phyloP scores from a whole-genome alignment of 1,139 yeast genomes.

The Yamadazyma siamensis region DNA sequence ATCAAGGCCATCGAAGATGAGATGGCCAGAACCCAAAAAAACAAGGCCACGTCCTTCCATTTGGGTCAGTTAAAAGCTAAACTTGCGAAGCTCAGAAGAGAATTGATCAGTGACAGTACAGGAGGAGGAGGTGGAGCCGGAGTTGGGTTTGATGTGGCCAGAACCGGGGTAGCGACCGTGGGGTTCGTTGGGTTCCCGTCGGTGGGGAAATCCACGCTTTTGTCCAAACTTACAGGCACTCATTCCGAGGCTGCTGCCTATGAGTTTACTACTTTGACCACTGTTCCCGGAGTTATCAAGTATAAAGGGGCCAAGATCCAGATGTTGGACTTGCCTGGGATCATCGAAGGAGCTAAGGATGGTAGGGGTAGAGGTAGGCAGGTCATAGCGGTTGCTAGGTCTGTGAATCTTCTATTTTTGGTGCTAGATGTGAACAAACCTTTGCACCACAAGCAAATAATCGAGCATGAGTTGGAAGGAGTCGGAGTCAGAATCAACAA shows the following conservation, averaged over 20 bases:
- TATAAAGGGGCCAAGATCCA: conserved; percentile 97
- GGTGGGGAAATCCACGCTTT: conserved; percentile 91
- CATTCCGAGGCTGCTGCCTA: conserved; percentile 97
- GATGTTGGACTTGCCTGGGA: conserved; percentile 97
- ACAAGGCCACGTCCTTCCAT: conserved; percentile 94
- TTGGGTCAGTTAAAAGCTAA: conserved; percentile 96
- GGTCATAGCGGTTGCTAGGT: conserved; percentile 97
- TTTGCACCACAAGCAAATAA: conserved; percentile 85
- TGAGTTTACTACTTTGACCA: conserved; percentile 94
- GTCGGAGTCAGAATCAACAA: conserved; percentile 94
- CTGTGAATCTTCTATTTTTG: conserved; percentile 87
- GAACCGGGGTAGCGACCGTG: conserved; percentile 96
- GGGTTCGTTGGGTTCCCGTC: conserved; percentile 99
- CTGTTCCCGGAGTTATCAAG: conserved; percentile 94
- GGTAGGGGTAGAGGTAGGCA: conserved; percentile 99
- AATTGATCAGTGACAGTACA: conserved; percentile 74
- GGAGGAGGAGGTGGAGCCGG: conserved; percentile 86
- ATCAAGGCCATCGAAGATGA: conserved; percentile 93
- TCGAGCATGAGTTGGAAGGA: conserved; percentile 94
- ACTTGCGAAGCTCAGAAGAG: conserved; percentile 90
- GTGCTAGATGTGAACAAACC: conserved; percentile 97
- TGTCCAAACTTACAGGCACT: conserved; percentile 88
- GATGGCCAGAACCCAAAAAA: conserved; percentile 93
- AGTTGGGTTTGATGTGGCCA: conserved; percentile 92
- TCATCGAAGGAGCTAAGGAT: conserved; percentile 97